A percentile compares a stretch with the other conserved stretches of the same genome.
Evolutionary conservation across 164 flowering plant species (phyloP).

Genomic region (Magnolia officinalis): DNA sequence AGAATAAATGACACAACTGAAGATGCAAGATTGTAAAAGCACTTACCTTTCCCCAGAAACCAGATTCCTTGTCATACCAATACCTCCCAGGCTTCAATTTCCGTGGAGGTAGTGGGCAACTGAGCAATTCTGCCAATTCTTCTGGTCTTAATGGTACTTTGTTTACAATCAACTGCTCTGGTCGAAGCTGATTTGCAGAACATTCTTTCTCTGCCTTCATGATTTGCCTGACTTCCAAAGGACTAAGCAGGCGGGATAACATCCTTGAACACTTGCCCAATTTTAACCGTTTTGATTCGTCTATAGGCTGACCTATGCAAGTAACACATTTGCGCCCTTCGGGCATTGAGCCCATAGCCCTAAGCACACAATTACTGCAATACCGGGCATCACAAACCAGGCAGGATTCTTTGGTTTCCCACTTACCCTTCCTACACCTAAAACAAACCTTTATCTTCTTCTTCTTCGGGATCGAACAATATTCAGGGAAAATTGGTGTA

Average conservation of each 20-base stretch:
- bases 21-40: not conserved
- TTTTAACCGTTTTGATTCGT: conserved; percentile 66
- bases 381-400: conserved; percentile 85
- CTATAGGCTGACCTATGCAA: conserved; percentile 79
- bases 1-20: not conserved
- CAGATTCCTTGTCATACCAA: conserved; percentile 99
- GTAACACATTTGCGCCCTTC: conserved; percentile 98
- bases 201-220: conserved; percentile 97
- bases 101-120: conserved; percentile 76
- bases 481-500: conserved; percentile 42
- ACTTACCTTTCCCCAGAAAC: conserved; percentile 93
- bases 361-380: conserved; percentile 86
- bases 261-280: conserved; percentile 77
- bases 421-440: conserved; percentile 78
- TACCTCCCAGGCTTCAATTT: conserved; percentile 90
- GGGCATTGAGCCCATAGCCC: conserved; percentile 99
- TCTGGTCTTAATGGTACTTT: conserved; percentile 68
- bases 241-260: conserved; percentile 69
- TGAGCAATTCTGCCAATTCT: conserved; percentile 81
- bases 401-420: conserved; percentile 89
- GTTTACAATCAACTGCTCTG: conserved; percentile 90
- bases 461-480: conserved; percentile 49
- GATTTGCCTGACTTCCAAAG: conserved; percentile 86
- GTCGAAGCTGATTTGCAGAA: conserved; percentile 92
- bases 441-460: conserved; percentile 62